Evolutionary conservation across 2,329 filamentous ascomycete species (phyloP).

Genomic region (Epichloe typhina): DNA sequence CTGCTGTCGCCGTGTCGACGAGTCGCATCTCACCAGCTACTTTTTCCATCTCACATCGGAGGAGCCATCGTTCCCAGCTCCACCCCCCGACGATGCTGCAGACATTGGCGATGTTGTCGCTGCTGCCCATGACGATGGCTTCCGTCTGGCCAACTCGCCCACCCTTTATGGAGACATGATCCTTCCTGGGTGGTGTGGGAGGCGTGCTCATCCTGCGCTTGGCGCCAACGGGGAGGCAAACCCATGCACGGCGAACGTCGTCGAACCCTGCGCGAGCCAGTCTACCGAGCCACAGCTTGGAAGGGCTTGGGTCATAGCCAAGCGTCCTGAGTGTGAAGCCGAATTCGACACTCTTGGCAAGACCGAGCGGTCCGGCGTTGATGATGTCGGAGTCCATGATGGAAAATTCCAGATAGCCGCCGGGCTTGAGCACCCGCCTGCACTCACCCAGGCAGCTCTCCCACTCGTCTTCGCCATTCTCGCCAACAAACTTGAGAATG

Average conservation of each 20-base stretch:
- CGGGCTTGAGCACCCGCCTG: slow-evolving; percentile 81
- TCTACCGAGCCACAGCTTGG: slow-evolving; percentile 65
- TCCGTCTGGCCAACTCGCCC: slow-evolving; percentile 41
- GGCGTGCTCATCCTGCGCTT: slow-evolving; percentile 19
- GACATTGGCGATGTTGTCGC: slow-evolving; percentile 57
- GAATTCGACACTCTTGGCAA: slow-evolving; percentile 82
- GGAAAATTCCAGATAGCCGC: slow-evolving; percentile 83
- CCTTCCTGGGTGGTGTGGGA: slow-evolving; percentile 19
- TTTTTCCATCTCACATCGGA: slow-evolving; percentile 76
- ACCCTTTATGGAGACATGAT: slow-evolving; percentile 26
- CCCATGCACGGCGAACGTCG: slow-evolving; percentile 75
- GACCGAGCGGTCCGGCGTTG: slow-evolving; percentile 64
- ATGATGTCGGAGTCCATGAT: slow-evolving; percentile 84
- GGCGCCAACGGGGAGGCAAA: slow-evolving; percentile 71
- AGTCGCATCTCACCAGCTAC: slow-evolving; percentile 51
- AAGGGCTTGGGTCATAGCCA: slow-evolving; percentile 78
- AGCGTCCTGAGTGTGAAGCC: slow-evolving; percentile 78
- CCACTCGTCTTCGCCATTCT: slow-evolving; percentile 70
- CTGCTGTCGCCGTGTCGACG: slow-evolving; percentile 36
- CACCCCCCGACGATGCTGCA: slow-evolving; percentile 75
- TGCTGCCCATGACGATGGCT: slow-evolving; percentile 52
- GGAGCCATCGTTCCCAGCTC: slow-evolving; percentile 93
- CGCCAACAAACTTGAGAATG: slow-evolving; percentile 60
- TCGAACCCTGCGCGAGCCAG: slow-evolving; percentile 64
- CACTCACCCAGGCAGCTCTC: slow-evolving; percentile 75